Base-by-base conservation (phyloP, 2,329 filamentous ascomycete genomes). In the Pseudogymnoascus sp. region DNA sequence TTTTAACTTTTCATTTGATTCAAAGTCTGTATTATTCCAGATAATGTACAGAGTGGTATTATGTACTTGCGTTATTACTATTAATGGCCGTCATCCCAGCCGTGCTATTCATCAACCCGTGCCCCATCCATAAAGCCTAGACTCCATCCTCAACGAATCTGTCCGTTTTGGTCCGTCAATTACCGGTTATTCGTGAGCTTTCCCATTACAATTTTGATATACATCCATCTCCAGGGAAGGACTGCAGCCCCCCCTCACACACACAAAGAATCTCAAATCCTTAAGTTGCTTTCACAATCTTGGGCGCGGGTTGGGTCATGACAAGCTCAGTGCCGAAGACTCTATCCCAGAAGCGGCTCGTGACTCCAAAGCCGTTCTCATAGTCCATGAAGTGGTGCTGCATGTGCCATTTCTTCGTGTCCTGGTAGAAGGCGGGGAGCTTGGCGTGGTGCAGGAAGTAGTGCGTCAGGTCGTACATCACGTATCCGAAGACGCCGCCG, bases 391-490 rank as follows among this genome's bases (percentile, higher is more conserved):
- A 99, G 78, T 99, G 94, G 75, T 99, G 94, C 74, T 92, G 86
- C 31, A 99, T 86, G 74, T 99, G 94, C 73, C 97, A 96, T 77
- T 96, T 97, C 86, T 99, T 99, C 70, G 97, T 84, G 67, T 86
- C 82, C 77, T 90, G 90, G 79, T 95, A 97, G 83, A 91, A 96
- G 1, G 87, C 78, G 14, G 94, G 94, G 2, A 99, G 85, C 70
- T 91, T 95, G 77, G 89, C 85, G 79, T 99, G 94, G 76, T 99
- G 94, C 40, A 99, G 83, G 82, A 99, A 99, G 81, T 97, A 99
- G 76, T 99, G 94, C 1, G 94, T 99, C 79, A 97, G 73, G 75
- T 99, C 94, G 78, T 99, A 99, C 80, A 89, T 92, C 66, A 97
- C 83, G 75, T 99, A 99, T 63, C 94, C 94, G 70, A 96, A 96